Base-by-base conservation (phyloP, 768 basidiomycete species). In the Mycena sanguinolenta region DNA sequence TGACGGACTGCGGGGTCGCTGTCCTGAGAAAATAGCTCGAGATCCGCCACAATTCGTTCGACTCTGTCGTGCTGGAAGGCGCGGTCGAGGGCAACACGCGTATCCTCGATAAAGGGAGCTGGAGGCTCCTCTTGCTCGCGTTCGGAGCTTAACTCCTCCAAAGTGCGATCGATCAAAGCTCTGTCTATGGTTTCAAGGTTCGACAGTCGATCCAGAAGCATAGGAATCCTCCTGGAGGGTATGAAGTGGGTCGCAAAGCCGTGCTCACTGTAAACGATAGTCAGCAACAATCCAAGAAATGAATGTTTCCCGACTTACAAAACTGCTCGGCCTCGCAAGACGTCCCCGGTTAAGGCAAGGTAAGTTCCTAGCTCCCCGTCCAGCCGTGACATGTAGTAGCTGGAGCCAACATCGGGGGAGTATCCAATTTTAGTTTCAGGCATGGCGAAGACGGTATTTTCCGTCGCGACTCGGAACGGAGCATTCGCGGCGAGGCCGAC, bases 311-410 rank as follows among this genome's bases (percentile, higher is more conserved):
- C 23, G 59, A 86, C 95, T 84, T 74, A 96, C 95, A 95, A 97
- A 55, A 93, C 95, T 12, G 90, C 93, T 73, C 95, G 88, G 7
- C 97, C 98, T 46, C 77, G 84, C 63, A 99, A 66, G 0, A 83
- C 83, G 54, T 91, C 88, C 8, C 91, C 90, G 12, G 97, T 98
- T 73, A 99, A 82, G 14, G 91, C 95, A 50, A 99, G 89, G 83
- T 97, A 99, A n/a, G 95, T 93, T 49, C 98, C 98, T 53, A 99
- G 77, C 73, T 95, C 86, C 14, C 98, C 98, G 77, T 99, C 98
- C 69, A 98, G 82, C 72, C 92, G 89, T 42, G 96, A 91, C 58
- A 99, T 84, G 84, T 96, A 97, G 82, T 90, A 94, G 75, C 89
- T 96, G 32, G 92, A 93, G 23, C 98, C 98, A 28, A 99, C 97